Evolutionary conservation across 805 yeast species (phyloP), one percentile per base, ranked within the genome.

Genomic region (Barnettozyma pratensis): DNA sequence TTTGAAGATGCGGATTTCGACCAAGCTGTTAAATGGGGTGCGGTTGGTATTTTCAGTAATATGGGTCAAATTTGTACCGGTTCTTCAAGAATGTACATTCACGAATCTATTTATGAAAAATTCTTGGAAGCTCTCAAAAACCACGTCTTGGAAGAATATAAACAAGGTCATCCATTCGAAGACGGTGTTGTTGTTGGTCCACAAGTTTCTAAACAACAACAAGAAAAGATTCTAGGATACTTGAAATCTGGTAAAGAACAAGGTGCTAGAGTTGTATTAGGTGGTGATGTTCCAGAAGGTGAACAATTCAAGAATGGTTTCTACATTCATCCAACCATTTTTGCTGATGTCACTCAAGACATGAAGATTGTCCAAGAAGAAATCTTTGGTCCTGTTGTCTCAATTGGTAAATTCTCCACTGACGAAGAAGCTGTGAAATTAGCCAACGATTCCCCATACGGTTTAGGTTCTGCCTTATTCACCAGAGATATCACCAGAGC

Each of bases 31-130:
- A 72, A 75, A 54, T 77, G 81, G 77, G 75, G 76, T 4, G 75
- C 72, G 42, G 59, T 70, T 51, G 83, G 83, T 59, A 77, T 79
- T 53, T 79, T 79, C 69, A 73, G 69, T 67, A 80, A 80, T 67
- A 72, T 79, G 59, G 85, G 85, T 54, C 83, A 80, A 66, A 81
- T 80, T 53, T 80, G 85, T 65, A 76, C 83, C 44, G 83, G 84
- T 47, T 80, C 83, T 49, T 78, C 83, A 26, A 73, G 84, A 66
- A 67, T 79, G 42, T 78, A 77, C 56, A 69, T 80, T 50, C 83
- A 80, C 57, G 80, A 77, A 51, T 72, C 71, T 12, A 63, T 77
- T 50, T 77, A 79, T 63, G 81, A 79, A 50, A 68, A 74, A 58
- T 72, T 77, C 54, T 61, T 78, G 36, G 62, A 64, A 39, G 69